phyloP scores from a whole-genome alignment of 1,139 yeast genomes.

The Candida sojae region DNA sequence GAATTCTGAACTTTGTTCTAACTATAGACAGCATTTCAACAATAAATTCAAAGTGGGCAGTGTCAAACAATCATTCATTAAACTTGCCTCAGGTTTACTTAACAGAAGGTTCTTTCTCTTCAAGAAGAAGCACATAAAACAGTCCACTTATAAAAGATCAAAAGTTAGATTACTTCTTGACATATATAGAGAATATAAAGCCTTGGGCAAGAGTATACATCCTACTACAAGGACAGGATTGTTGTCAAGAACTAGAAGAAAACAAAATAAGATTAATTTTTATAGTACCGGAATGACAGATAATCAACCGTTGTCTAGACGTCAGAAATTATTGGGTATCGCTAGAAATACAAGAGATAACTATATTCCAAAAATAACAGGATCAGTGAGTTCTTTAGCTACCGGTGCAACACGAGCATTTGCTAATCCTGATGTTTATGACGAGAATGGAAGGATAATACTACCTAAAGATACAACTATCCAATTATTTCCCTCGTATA shows the following conservation, averaged over 20 bases:
- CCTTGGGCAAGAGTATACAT: constrained; percentile 18
- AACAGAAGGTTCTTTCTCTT: constrained; percentile 18
- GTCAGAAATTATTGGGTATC: constrained; percentile 46
- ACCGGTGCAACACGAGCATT: constrained; percentile 46
- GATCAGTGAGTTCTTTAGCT: constrained; percentile 51
- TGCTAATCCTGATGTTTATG: constrained; percentile 30
- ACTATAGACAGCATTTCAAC: not conserved
- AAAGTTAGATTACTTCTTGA: constrained; percentile 20
- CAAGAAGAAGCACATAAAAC: constrained; percentile 1
- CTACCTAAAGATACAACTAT: constrained; percentile 41
- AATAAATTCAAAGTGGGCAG: constrained; percentile 8
- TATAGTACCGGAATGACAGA: not conserved
- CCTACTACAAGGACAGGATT: constrained; percentile 16
- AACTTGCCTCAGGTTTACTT: constrained; percentile 23
- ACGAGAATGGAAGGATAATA: constrained; percentile 33
- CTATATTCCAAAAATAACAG: constrained; percentile 54
- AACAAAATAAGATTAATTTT: not conserved
- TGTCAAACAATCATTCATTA: constrained; percentile 11
- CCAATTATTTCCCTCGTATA: constrained; percentile 64
- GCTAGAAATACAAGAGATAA: constrained; percentile 59
- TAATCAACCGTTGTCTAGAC: constrained; percentile 19
- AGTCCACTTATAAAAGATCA: constrained; percentile 12
- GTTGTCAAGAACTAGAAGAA: constrained; percentile 6
- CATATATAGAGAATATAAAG: constrained; percentile 26
- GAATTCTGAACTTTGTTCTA: too few relatives aligned